Evolutionary conservation across 164 flowering plant species (phyloP).

Genomic region (Hamamelis virginiana): DNA sequence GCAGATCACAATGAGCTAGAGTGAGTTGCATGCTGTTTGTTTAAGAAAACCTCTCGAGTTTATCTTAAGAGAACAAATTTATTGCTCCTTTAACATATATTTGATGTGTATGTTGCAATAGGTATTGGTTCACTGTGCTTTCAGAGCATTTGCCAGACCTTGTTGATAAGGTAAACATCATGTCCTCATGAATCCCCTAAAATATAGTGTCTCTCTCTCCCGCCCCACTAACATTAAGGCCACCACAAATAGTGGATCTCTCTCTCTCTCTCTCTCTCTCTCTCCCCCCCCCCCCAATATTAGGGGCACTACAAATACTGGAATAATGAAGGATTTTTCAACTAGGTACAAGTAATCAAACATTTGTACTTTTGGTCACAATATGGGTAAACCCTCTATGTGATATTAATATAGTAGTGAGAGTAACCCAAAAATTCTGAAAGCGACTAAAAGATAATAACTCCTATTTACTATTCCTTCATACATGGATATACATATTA

Average conservation of each 20-base stretch:
- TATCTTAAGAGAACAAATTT: not conserved
- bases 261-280: too few species aligned
- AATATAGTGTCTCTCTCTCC: not conserved
- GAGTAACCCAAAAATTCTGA: not conserved
- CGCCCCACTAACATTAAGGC: not conserved
- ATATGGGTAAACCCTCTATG: not conserved
- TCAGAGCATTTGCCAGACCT: conserved; percentile 91
- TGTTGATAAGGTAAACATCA: conserved; percentile 84
- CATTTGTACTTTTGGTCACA: not conserved
- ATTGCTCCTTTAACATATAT: conserved; percentile 13
- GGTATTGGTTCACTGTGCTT: conserved; percentile 93
- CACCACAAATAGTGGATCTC: too few species aligned
- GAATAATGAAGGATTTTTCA: not conserved
- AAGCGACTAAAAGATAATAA: not conserved
- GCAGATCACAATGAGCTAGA: conserved; percentile 83
- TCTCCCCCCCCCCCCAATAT: conserved; percentile 4
- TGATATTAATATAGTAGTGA: not conserved
- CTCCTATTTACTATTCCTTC: not conserved
- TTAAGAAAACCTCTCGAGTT: not conserved
- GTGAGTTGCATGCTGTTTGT: conserved; percentile 44
- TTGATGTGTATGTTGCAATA: conserved; percentile 29
- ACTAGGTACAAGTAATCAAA: not conserved
- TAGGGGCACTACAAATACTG: not conserved
- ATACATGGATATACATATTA: not conserved
- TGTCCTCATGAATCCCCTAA: not conserved